Evolutionary conservation across 805 yeast genomes (phyloP).

Genomic region (Clavispora vitiphila): DNA sequence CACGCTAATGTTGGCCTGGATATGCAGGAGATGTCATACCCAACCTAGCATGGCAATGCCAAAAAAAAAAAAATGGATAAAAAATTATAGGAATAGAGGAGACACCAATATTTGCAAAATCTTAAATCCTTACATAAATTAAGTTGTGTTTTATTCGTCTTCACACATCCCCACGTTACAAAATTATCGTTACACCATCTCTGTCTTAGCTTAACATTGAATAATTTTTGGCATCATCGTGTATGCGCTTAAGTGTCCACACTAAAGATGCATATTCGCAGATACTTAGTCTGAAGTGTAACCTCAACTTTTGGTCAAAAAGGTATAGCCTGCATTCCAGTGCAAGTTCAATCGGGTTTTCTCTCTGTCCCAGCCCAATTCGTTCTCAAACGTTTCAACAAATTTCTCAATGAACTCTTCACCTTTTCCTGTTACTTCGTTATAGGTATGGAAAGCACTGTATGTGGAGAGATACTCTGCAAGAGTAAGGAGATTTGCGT

Average conservation of each 20-base stretch:
- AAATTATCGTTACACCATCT: too few relatives aligned
- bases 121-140: too few relatives aligned
- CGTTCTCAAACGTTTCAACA: conserved; percentile 29
- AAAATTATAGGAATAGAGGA: too few relatives aligned
- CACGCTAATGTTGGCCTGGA: not conserved
- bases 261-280: too few relatives aligned
- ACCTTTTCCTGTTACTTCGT: conserved; percentile 30
- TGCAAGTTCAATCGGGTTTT: conserved; percentile 35
- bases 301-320: conserved; percentile 36
- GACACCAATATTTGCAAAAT: too few relatives aligned
- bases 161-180: too few relatives aligned
- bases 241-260: not conserved
- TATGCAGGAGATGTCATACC: not conserved
- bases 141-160: too few relatives aligned
- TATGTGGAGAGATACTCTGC: conserved; percentile 58
- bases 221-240: not conserved
- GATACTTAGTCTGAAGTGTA: too few relatives aligned
- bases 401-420: conserved; percentile 31
- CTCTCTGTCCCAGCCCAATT: conserved; percentile 42
- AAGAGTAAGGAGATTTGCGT: conserved; percentile 42
- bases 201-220: not conserved
- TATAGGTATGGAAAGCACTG: conserved; percentile 63
- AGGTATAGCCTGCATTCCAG: conserved; percentile 49
- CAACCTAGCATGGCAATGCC: not conserved
- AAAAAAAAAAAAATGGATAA: not conserved